Conservation (phyloP, 345 rosid species). For the Cardamine occulta region DNA sequence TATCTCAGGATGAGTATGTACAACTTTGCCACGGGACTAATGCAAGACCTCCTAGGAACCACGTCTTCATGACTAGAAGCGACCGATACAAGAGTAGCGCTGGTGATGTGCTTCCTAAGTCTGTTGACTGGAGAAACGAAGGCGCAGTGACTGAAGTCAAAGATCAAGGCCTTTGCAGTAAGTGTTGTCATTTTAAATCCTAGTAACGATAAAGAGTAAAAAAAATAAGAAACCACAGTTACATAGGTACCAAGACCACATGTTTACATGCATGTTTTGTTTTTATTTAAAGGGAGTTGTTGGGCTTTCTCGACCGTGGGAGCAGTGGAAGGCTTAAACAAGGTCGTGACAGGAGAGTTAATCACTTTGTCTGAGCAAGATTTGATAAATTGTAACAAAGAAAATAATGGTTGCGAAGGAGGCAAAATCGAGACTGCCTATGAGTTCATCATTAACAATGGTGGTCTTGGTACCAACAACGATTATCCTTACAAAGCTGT, state of each 20-base stretch:
- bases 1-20: constrained; percentile 60
- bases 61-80: constrained; percentile 32
- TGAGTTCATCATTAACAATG: constrained; percentile 45
- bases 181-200: not conserved
- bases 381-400: constrained; percentile 68
- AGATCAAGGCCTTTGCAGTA: constrained; percentile 86
- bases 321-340: constrained; percentile 76
- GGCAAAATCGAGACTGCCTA: constrained; percentile 67
- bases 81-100: constrained; percentile 43
- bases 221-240: too few species aligned
- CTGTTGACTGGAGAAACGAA: constrained; percentile 83
- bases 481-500: constrained; percentile 60
- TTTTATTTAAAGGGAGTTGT: constrained; percentile 64
- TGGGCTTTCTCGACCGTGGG: constrained; percentile 94
- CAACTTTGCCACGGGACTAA: constrained; percentile 51
- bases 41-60: constrained; percentile 36
- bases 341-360: constrained; percentile 62
- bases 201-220: too few species aligned
- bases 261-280: constrained; percentile 18
- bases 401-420: constrained; percentile 57
- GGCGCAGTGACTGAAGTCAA: constrained; percentile 75
- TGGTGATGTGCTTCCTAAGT: constrained; percentile 56
- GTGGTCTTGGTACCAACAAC: constrained; percentile 57
- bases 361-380: constrained; percentile 75
- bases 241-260: too few species aligned